A percentile compares a stretch with the other conserved stretches of the same genome.
Evolutionary conservation across 2,329 filamentous ascomycete species (phyloP).

Genomic region (Aspergillus phoenicis): DNA sequence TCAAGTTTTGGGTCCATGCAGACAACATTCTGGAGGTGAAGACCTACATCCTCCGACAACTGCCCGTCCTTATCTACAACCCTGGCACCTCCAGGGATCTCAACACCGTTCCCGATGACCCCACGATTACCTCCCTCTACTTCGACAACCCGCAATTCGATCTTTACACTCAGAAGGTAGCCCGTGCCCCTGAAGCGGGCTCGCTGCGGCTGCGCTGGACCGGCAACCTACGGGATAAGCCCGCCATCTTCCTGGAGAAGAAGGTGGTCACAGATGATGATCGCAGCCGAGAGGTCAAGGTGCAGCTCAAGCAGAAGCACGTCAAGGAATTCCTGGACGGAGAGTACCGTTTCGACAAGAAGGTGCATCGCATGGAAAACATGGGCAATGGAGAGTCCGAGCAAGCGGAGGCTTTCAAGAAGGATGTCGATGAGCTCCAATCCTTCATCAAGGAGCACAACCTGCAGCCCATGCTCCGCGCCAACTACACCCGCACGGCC

Average conservation of each 20-base stretch:
- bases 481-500: conserved; percentile 90
- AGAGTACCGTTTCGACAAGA: conserved; percentile 91
- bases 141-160: conserved; percentile 88
- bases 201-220: conserved; percentile 91
- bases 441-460: conserved; percentile 74
- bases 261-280: conserved; percentile 80
- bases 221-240: conserved; percentile 75
- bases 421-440: conserved; percentile 75
- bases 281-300: conserved; percentile 74
- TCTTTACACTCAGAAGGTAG: conserved; percentile 83
- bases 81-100: conserved; percentile 79
- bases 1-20: conserved; percentile 96
- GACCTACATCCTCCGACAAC: conserved; percentile 85
- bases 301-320: conserved; percentile 92
- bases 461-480: conserved; percentile 81
- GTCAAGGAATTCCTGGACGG: conserved; percentile 83
- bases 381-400: conserved; percentile 68
- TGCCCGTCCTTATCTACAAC: conserved; percentile 92
- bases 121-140: conserved; percentile 91
- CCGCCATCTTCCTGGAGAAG: conserved; percentile 84
- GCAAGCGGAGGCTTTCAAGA: conserved; percentile 69
- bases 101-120: conserved; percentile 75
- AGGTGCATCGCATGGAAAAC: conserved; percentile 78
- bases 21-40: conserved; percentile 97
- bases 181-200: conserved; percentile 71